Evolutionary conservation across 139 green algal species (phyloP), one percentile per base, ranked within the genome.

Genomic region (Chlorella sp.): DNA sequence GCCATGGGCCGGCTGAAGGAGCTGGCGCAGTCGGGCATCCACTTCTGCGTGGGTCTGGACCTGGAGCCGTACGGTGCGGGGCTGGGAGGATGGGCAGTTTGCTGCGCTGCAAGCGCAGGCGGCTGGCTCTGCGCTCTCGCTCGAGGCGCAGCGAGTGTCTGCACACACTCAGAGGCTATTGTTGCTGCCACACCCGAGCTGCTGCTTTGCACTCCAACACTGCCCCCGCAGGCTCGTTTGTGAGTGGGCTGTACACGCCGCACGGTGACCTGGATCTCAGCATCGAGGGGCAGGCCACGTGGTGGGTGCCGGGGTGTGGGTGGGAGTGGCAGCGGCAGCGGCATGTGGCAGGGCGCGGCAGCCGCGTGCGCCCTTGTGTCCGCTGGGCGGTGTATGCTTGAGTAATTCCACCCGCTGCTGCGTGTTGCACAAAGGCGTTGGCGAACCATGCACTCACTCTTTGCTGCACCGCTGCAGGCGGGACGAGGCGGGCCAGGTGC

Each of bases 201-300:
- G 38, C 70, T 40, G 3, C 58, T 7, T 8, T 46, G 6, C 19
- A 24, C 41, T 36, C 58, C n/a, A n/a, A n/a, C n/a, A 7, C 1
- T 28, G 3, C 14, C 40, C 1, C 46, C 48, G 51, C 81, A 86
- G 86, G 86, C 19, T 85, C 68, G 5, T 90, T 88, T 84, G 81
- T 84, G 20, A 88, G 90, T 76, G 84, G 84, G 17, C 80, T 93
- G 75, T 92, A 90, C 83, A 88, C 84, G 11, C 84, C 83, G 2
- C 51, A 28, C 20, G 90, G 90, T 7, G 90, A 93, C 68, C 81
- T 93, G 54, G 90, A 93, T 75, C 65, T 93, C 1, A 80, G 83
- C 32, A 88, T 93, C 13, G 88, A 93, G 64, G 90, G 90, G 26
- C 34, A 54, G 16, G 77, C 75, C 20, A 73, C 48, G 2, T 86